Base-by-base conservation (phyloP, 257 asterid species). In the Nicotiana obtusifolia region DNA sequence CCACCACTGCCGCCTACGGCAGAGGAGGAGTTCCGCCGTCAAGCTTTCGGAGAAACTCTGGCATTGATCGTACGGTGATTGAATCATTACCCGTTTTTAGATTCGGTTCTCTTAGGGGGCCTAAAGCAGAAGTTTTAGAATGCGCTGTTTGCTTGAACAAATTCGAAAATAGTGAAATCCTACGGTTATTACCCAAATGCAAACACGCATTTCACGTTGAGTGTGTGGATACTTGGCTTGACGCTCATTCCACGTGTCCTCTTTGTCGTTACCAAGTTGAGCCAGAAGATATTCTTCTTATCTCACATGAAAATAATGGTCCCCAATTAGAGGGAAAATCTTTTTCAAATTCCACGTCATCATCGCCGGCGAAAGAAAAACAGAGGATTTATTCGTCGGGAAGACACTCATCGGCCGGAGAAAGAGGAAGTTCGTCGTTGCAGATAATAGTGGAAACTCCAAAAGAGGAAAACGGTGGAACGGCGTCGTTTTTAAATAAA, bases 161-260 rank as follows among this genome's bases (percentile, higher is more conserved):
- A 82, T 95, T 95, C 90, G 97, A 87, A 7, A 56, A 91, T 1
- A 84, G 83, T 0, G 95, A 95, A 68, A 91, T 93, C 2, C 87
- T 95, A 0, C 30, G 97, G 44, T 73, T 93, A 14, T 80, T 95
- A 76, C 98, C 98, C 0, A 93, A 92, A 68, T 95, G 98, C 84
- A 93, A 90, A 77, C 98, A 95, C 82, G 98, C 97, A 0, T 93
- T 93, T 81, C 99, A 93, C 78, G 95, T 95, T 0, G 99, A 95
- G 56, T 95, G 99, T 81, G 93, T 95, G 28, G 97, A 93, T 28
- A 91, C 93, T 1, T 95, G 99, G 99, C 93, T 95, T 1, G 99
- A 95, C 8, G 97, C 90, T 16, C 98, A 95, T 59, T 92, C 99
- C 33, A 91, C 99, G 4, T 95, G 99, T 78, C 98, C 98, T 11